Evolutionary conservation across 192 early-diverging fungal species (phyloP).

Genomic region (Spizellomyces sp.): DNA sequence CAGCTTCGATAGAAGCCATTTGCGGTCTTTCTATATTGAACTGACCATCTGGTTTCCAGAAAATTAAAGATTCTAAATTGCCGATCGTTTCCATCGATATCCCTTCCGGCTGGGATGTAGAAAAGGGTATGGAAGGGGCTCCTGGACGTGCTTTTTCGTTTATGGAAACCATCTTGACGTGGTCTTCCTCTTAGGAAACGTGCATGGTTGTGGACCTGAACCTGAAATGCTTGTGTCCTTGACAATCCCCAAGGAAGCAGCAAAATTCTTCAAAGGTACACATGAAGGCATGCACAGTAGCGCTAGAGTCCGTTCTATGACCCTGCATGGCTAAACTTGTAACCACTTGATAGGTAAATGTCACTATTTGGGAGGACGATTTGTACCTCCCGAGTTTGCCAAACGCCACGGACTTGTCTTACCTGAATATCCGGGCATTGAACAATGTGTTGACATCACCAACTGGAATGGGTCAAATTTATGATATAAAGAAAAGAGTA

Average conservation of each 20-base stretch:
- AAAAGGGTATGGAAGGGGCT: constrained; percentile 46
- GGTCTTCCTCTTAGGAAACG: constrained; percentile 35
- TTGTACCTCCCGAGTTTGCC: constrained; percentile 77
- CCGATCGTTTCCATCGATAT: constrained; percentile 84
- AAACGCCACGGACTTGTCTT: constrained; percentile 56
- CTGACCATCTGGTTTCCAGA: not conserved
- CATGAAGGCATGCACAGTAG: constrained; percentile 8
- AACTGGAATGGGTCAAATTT: no score
- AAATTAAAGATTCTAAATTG: not conserved
- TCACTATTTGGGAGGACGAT: constrained; percentile 83
- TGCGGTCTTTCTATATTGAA: no score
- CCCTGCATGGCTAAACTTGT: constrained; percentile 47
- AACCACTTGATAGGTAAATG: not conserved
- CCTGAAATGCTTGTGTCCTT: constrained; percentile 88
- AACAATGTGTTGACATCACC: no score
- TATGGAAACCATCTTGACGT: no score
- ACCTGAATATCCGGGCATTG: no score
- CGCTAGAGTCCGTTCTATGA: not conserved
- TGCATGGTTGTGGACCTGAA: constrained; percentile 50
- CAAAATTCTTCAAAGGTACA: constrained; percentile 66
- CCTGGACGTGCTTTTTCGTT: no score
- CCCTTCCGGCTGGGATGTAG: constrained; percentile 95
- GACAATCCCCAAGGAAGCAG: constrained; percentile 88
- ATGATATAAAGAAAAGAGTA: no score
- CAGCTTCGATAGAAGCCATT: no score